Conservation (phyloP, 495 filamentous ascomycete species). For the Tuber magnatum region DNA sequence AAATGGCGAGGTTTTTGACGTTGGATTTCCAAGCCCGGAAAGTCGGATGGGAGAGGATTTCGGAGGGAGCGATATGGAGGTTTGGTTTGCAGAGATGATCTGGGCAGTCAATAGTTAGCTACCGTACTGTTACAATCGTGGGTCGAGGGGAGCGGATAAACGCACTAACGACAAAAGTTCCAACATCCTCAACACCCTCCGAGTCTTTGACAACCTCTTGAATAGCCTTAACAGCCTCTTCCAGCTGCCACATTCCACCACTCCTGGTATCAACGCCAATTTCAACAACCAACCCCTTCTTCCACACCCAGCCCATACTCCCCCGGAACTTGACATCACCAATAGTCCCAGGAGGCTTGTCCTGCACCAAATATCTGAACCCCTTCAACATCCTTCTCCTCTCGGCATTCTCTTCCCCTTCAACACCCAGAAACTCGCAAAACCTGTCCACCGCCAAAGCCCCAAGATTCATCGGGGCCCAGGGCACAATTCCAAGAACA, state of each 20-base stretch:
- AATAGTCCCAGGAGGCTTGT: slow-evolving; percentile 61
- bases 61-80: slow-evolving; percentile 46
- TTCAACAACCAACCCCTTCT: slow-evolving; percentile 62
- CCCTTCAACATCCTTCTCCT: slow-evolving; percentile 17
- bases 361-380: slow-evolving; percentile 67
- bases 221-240: slow-evolving; percentile 48
- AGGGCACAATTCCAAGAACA: slow-evolving; percentile 60
- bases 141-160: not conserved
- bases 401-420: not conserved
- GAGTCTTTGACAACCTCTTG: slow-evolving; percentile 10
- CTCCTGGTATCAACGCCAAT: slow-evolving; percentile 68
- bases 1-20: slow-evolving; percentile 43
- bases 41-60: not conserved
- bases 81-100: slow-evolving; percentile 87
- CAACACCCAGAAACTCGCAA: slow-evolving; percentile 7
- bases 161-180: slow-evolving; percentile 42
- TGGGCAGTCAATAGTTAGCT: slow-evolving; percentile 31
- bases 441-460: slow-evolving; percentile 41
- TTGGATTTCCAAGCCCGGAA: slow-evolving; percentile 33
- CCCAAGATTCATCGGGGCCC: slow-evolving; percentile 68
- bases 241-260: slow-evolving; percentile 64
- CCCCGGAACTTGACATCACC: slow-evolving; percentile 55
- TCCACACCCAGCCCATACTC: slow-evolving; percentile 60
- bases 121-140: not conserved
- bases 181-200: slow-evolving; percentile 5